Evolutionary conservation across 2,329 filamentous ascomycete genomes (phyloP).

Genomic region (Claviceps digitariae): DNA sequence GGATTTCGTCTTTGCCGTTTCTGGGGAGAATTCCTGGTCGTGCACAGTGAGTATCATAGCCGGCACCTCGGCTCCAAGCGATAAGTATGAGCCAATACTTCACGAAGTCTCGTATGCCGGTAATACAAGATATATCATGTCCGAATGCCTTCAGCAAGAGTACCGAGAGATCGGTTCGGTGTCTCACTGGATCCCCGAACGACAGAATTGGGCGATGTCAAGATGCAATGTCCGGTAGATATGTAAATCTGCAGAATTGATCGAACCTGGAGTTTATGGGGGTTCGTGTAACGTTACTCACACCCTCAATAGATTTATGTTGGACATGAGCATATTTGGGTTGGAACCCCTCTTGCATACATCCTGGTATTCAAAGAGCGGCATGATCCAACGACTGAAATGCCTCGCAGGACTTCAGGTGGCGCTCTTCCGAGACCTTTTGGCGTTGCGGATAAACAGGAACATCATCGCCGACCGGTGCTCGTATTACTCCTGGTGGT

Average conservation of each 20-base stretch:
- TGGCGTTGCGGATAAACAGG: not conserved
- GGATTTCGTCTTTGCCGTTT: not conserved
- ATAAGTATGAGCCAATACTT: not conserved
- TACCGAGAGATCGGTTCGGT: constrained; percentile 4
- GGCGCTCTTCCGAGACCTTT: constrained; percentile 1
- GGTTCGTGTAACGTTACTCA: constrained; percentile 4
- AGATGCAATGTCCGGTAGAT: not conserved
- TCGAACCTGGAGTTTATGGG: not conserved
- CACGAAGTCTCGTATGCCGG: not conserved
- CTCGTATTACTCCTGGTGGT: not conserved
- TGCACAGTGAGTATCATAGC: not conserved
- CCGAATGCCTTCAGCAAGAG: not conserved
- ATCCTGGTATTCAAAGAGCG: not conserved
- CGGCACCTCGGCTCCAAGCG: not conserved
- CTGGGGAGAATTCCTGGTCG: not conserved
- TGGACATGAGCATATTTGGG: not conserved
- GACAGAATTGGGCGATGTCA: not conserved
- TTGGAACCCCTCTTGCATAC: not conserved
- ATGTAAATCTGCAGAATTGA: not conserved
- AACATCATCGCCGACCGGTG: not conserved
- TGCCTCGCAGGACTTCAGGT: not conserved
- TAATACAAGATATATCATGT: constrained; percentile 1
- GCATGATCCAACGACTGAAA: not conserved
- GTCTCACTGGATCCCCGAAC: constrained; percentile 3
- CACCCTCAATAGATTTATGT: not conserved